Percentiles rank a stretch among this genome's conserved stretches.
phyloP scores from a whole-genome alignment of 768 basidiomycete species.

The Tylopilus plumbeoviolaceoides region DNA sequence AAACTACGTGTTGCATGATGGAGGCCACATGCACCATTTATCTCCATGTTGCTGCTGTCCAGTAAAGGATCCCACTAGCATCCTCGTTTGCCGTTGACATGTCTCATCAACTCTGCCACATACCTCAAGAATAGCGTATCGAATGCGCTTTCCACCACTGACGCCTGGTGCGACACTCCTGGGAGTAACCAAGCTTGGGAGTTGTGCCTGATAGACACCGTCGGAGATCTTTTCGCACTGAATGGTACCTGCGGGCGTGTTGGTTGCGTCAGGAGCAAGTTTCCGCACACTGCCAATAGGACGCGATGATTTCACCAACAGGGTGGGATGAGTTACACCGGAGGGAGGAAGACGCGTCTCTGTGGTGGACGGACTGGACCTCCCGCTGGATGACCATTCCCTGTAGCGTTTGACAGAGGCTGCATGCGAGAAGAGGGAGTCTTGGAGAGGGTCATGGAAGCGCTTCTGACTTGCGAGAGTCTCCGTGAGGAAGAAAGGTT shows the following conservation, averaged over 20 bases:
- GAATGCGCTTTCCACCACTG: conserved; percentile 62
- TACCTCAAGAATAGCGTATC: conserved; percentile 84
- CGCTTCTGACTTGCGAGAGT: conserved; percentile 77
- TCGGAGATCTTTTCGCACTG: conserved; percentile 49
- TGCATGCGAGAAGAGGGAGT: conserved; percentile 81
- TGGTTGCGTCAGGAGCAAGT: conserved; percentile 30
- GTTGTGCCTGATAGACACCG: conserved; percentile 63
- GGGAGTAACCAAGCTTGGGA: conserved; percentile 82
- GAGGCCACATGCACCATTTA: conserved; percentile 50
- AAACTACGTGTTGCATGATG: not conserved
- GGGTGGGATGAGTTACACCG: conserved; percentile 32
- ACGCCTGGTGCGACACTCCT: conserved; percentile 58
- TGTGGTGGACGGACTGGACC: conserved; percentile 43
- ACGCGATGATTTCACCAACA: conserved; percentile 65
- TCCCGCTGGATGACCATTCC: conserved; percentile 67
- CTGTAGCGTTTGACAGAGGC: conserved; percentile 75
- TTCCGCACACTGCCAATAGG: conserved; percentile 51
- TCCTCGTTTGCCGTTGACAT: not conserved
- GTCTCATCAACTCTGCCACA: conserved; percentile 4
- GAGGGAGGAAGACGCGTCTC: conserved; percentile 4
- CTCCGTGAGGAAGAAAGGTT: conserved; percentile 84
- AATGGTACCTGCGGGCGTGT: conserved; percentile 30
- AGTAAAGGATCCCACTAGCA: conserved; percentile 79
- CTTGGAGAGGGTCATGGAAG: conserved; percentile 88
- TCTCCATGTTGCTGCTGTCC: conserved; percentile 88